Evolutionary conservation across 169 alveolate genomes (phyloP).

Genomic region (Plasmodium knowlesi): DNA sequence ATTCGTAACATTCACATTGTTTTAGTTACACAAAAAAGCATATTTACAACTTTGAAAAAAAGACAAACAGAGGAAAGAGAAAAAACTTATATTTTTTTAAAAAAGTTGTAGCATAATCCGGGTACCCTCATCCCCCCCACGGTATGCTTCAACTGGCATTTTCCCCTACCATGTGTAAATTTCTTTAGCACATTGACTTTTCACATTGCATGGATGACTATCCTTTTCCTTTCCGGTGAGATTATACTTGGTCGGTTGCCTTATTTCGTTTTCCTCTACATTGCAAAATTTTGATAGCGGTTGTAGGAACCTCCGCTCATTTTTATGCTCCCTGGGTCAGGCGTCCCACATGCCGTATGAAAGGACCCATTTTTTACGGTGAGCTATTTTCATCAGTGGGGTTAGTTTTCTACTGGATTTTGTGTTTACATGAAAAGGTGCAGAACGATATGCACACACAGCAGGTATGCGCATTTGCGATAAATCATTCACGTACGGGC

Average conservation of each 20-base stretch:
- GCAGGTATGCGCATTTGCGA: constrained; percentile 1
- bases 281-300: neutral
- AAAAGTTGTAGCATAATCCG: neutral
- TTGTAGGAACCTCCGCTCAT: neutral
- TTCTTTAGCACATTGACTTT: neutral
- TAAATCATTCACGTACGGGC: neutral
- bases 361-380: neutral
- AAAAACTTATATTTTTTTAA: neutral
- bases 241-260: neutral
- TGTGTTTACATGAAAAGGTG: neutral
- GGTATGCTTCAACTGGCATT: neutral
- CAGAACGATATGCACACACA: neutral
- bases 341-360: neutral
- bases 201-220: no score
- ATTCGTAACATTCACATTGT: neutral
- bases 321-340: neutral
- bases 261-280: neutral
- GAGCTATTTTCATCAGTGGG: neutral
- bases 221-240: neutral
- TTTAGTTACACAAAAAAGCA: neutral
- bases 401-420: neutral
- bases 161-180: neutral
- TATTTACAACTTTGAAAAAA: neutral
- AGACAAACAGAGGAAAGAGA: neutral
- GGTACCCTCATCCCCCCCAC: no score